Evolutionary conservation across 2,329 filamentous ascomycete genomes (phyloP).

Genomic region (Purpureocillium lavendulum): DNA sequence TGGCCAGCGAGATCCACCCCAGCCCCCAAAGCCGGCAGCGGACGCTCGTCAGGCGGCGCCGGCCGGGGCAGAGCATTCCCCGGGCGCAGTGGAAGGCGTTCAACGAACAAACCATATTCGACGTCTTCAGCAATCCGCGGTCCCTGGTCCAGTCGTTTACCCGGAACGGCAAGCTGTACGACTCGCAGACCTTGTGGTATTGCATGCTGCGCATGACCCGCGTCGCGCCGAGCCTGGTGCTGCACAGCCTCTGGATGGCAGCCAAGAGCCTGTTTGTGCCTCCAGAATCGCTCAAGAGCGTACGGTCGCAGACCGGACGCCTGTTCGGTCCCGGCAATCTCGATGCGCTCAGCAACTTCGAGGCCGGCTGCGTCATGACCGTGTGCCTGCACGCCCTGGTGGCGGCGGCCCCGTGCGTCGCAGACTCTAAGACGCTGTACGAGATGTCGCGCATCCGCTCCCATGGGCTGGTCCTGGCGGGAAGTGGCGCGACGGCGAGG

Average conservation of each 20-base stretch:
- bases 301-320: slow-evolving; percentile 19
- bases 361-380: slow-evolving; percentile 46
- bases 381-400: slow-evolving; percentile 57
- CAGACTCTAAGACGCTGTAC: slow-evolving; percentile 38
- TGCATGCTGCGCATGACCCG: slow-evolving; percentile 53
- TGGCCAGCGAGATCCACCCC: slow-evolving; percentile 8
- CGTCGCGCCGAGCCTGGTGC: slow-evolving; percentile 47
- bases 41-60: slow-evolving; percentile 7
- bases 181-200: slow-evolving; percentile 56
- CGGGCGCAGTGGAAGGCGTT: slow-evolving; percentile 49
- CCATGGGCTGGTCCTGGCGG: slow-evolving; percentile 40
- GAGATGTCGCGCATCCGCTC: slow-evolving; percentile 55
- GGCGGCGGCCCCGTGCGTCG: slow-evolving; percentile 44
- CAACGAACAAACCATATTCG: slow-evolving; percentile 56
- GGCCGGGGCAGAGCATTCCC: slow-evolving; percentile 4
- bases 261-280: slow-evolving; percentile 50
- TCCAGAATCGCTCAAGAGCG: slow-evolving; percentile 34
- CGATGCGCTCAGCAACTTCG: slow-evolving; percentile 27
- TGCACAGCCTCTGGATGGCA: slow-evolving; percentile 58
- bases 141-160: slow-evolving; percentile 50
- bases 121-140: slow-evolving; percentile 50
- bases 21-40: slow-evolving; percentile 5
- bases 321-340: slow-evolving; percentile 3
- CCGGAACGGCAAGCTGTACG: slow-evolving; percentile 40
- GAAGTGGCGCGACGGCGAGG: slow-evolving; percentile 33